Base-by-base conservation (phyloP, 208 protist genomes). In the Phytomonas serpens region DNA sequence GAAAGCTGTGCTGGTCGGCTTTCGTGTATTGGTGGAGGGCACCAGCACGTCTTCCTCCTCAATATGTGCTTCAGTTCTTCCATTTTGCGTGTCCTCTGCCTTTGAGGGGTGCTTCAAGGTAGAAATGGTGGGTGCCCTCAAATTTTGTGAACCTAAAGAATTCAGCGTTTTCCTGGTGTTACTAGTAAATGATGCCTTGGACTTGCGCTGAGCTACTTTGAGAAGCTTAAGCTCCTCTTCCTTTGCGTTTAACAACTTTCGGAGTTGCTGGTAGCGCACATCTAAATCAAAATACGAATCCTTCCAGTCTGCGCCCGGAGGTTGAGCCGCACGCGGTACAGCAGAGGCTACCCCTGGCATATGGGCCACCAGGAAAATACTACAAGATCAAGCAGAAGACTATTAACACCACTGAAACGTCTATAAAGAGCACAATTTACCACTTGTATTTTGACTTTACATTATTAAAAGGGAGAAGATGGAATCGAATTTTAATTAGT, bases 281-380 rank as follows among this genome's bases (percentile, higher is more conserved):
- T 97, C 89, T 1, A 97, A 82, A 34, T 69, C 71, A 68, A 87
- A 87, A 72, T 87, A 97, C 4, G 83, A 84, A 73, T 94, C 92
- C 69, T 93, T 77, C 92, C 92, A 96, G 68, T 96, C 86, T 27
- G 52, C 75, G 10, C 74, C 83, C 36, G 86, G 85, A 19, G 85
- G 82, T 13, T 77, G 83, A 31, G 77, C 74, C 3, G 75, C 69
- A 27, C 76, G 33, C 9, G 74, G 47, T 19, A 27, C 47, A 27
- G 19, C 10, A 27, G 19, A 23, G 23, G 47, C 10, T 27, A 11
- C 47, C 16, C 47, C 16, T 57, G 64, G 29, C 69, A 68, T 16
- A 63, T 14, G 34, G 65, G 34, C 0, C 33, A 1, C 27, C 63
- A 34, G 34, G 23, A 34, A 42, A 40, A 42, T 34, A 27, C 65